Evolutionary conservation across 768 basidiomycete species (phyloP).

Genomic region (Tephrocybe sp.): DNA sequence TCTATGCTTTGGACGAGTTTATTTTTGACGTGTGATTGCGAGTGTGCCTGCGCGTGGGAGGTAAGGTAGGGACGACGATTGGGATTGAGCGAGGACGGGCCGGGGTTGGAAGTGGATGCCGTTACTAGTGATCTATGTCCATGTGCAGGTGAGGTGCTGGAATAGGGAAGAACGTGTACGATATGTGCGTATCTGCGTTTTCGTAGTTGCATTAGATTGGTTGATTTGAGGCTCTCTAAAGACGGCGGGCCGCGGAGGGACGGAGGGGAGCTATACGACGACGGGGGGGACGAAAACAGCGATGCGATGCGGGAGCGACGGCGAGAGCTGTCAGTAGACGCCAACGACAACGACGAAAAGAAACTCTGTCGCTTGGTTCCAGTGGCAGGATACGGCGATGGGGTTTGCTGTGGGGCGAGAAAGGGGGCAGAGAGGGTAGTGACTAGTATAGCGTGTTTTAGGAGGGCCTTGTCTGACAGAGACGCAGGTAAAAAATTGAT

Average conservation of each 20-base stretch:
- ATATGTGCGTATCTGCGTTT: constrained; percentile 10
- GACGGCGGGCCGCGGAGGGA: background rate
- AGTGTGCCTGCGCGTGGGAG: background rate
- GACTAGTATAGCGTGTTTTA: constrained; percentile 43
- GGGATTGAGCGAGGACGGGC: background rate
- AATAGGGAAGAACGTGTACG: constrained; percentile 23
- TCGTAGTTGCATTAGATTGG: background rate
- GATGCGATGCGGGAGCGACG: constrained; percentile 12
- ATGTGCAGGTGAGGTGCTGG: background rate
- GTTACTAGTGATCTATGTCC: background rate
- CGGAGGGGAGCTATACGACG: background rate
- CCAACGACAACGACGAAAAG: constrained; percentile 11
- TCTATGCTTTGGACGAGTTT: constrained; percentile 37
- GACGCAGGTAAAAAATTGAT: constrained; percentile 40
- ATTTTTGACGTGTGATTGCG: constrained; percentile 12
- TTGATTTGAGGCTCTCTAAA: constrained; percentile 10
- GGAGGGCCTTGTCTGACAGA: constrained; percentile 37
- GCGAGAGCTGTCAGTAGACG: background rate
- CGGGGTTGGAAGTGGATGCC: background rate
- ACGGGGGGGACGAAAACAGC: constrained; percentile 9
- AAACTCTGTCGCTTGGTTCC: background rate
- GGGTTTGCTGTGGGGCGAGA: constrained; percentile 19
- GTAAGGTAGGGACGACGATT: background rate
- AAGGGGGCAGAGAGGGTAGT: constrained; percentile 38
- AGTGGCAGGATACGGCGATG: background rate